Conservation (phyloP, 2,329 filamentous ascomycete genomes). For the Monilinia vaccinii-corymbosi region DNA sequence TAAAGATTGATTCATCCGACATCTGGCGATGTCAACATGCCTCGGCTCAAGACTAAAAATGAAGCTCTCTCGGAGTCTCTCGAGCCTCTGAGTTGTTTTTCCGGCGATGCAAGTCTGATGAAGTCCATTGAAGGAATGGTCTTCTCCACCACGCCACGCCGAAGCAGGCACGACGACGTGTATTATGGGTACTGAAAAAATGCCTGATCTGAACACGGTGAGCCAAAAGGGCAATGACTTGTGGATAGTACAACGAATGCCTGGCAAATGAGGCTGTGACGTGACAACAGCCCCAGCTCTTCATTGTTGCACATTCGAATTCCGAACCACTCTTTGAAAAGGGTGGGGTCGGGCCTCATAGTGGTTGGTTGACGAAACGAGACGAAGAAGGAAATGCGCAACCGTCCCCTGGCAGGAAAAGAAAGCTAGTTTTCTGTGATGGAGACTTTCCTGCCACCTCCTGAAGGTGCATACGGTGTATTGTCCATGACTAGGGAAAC, state of each 20-base stretch:
- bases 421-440: too few species aligned
- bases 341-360: background rate
- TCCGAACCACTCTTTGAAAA: background rate
- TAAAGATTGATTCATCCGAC: background rate
- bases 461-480: background rate
- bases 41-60: background rate
- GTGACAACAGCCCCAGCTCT: background rate
- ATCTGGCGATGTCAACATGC: background rate
- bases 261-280: background rate
- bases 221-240: background rate
- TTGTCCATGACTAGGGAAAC: too few species aligned
- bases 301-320: background rate
- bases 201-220: background rate
- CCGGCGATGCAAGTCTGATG: background rate
- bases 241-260: background rate
- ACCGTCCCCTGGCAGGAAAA: too few species aligned
- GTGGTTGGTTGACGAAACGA: background rate
- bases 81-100: background rate
- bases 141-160: conserved; percentile 2
- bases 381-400: background rate
- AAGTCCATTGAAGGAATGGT: background rate
- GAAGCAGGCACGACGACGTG: conserved; percentile 4
- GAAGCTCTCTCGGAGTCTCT: background rate
- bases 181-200: background rate
- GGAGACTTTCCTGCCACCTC: background rate